Base-by-base conservation (phyloP, 495 filamentous ascomycete species). In the Penicillium subrubescens region DNA sequence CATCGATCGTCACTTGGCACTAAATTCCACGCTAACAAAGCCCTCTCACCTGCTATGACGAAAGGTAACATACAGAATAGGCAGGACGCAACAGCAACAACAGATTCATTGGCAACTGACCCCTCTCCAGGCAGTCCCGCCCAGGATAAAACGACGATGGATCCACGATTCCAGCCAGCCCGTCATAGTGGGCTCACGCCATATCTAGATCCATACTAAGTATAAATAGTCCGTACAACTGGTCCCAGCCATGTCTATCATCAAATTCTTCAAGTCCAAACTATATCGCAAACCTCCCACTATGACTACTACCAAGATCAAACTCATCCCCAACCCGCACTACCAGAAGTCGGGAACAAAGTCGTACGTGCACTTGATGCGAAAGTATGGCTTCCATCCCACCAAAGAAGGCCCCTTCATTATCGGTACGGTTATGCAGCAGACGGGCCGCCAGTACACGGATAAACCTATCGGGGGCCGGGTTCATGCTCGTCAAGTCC, bases 331-430 rank as follows among this genome's bases (percentile, higher is more conserved):
- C 60, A 93, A 94, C 77, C 73, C 78, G 21, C 86, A 86, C 61
- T 92, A 90, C 74, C 70, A 87, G 66, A 82, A 75, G 62, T 84
- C 86, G 60, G 91, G 91, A 29, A 83, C 82, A 60, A 92, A 92
- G 79, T 90, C 89, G 37, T 93, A 93, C 72, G 87, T 89, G 63
- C 82, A 84, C 63, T 73, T 87, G 11, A 78, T 94, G 68, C 86
- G 86, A 71, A 91, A 91, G 73, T 94, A 87, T 68, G 79, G 83
- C 64, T 89, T 94, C 71, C 73, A 83, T 35, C 88, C 91, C 56
- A 92, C 91, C 59, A 81, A 86, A 69, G 81, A 83, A 1, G 90
- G 91, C 11, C 90, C 89, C 8, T 93, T 89, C 76, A 83, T 79
- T 58, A 79, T 81, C 56, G 75, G 78, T 64, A 73, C 74, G 35